Evolutionary conservation across 2,329 filamentous ascomycete species (phyloP).

Genomic region (Paracamarosporium sp.): DNA sequence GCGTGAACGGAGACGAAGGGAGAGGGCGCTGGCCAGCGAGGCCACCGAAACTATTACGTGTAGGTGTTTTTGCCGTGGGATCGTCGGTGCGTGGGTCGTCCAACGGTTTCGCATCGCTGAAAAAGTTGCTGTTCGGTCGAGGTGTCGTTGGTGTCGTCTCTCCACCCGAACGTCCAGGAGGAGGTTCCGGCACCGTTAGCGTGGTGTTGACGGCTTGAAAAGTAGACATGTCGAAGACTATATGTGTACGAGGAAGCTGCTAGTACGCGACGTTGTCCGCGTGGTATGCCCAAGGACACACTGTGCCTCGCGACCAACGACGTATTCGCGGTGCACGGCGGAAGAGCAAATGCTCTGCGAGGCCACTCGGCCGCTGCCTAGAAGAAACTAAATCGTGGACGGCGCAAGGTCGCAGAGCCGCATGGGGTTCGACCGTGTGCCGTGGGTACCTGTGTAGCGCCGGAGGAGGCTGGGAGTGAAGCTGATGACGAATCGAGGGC

Average conservation of each 20-base stretch:
- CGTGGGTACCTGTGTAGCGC: slow-evolving; percentile 6
- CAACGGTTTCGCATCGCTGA: slow-evolving; percentile 43
- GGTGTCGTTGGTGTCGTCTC: slow-evolving; percentile 65
- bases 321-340: slow-evolving; percentile 13
- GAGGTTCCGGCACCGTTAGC: slow-evolving; percentile 51
- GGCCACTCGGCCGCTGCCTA: slow-evolving; percentile 18
- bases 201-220: slow-evolving; percentile 69
- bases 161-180: slow-evolving; percentile 56
- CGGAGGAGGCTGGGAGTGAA: slow-evolving; percentile 45
- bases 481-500: slow-evolving; percentile 42
- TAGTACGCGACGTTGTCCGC: slow-evolving; percentile 17
- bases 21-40: slow-evolving; percentile 55
- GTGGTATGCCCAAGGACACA: slow-evolving; percentile 28
- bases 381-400: background rate
- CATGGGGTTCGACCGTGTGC: background rate
- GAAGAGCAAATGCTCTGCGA: slow-evolving; percentile 15
- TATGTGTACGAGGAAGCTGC: slow-evolving; percentile 4
- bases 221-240: slow-evolving; percentile 55
- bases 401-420: background rate
- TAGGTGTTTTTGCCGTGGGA: slow-evolving; percentile 65
- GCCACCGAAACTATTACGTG: slow-evolving; percentile 60
- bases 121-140: slow-evolving; percentile 52
- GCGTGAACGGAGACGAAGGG: slow-evolving; percentile 49
- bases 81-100: slow-evolving; percentile 49
- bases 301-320: slow-evolving; percentile 8